A percentile compares a stretch with the other conserved stretches of the same genome.
Conservation (phyloP, 2,329 filamentous ascomycete species). For the Knoxdaviesia proteae region DNA sequence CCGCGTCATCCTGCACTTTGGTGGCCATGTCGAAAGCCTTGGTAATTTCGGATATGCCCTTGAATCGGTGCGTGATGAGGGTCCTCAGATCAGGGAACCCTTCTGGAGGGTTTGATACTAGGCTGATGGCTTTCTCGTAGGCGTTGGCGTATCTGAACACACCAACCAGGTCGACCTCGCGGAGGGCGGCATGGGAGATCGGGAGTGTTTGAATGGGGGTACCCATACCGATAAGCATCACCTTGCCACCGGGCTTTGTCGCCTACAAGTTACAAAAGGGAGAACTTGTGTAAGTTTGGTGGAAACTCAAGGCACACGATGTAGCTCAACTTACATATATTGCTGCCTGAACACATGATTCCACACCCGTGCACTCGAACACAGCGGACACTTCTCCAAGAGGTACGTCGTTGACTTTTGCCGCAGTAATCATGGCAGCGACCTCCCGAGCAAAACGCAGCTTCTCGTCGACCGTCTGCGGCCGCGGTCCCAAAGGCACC, state of each 20-base stretch:
- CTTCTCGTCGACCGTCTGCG: constrained; percentile 31
- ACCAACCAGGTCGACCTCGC: constrained; percentile 51
- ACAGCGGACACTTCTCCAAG: constrained; percentile 45
- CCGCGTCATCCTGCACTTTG: constrained; percentile 46
- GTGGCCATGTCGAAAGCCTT: constrained; percentile 55
- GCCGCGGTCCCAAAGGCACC: constrained; percentile 23
- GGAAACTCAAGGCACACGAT: neutral
- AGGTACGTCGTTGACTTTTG: constrained; percentile 17
- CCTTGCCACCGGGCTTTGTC: constrained; percentile 44
- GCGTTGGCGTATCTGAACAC: constrained; percentile 60
- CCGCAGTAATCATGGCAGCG: constrained; percentile 20
- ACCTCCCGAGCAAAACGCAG: constrained; percentile 26
- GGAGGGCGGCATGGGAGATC: constrained; percentile 44
- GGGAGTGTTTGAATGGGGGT: constrained; percentile 49
- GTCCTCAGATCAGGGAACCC: constrained; percentile 42
- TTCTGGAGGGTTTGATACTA: constrained; percentile 25
- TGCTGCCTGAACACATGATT: constrained; percentile 51
- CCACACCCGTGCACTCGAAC: constrained; percentile 64
- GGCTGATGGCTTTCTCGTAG: constrained; percentile 35
- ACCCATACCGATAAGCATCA: constrained; percentile 55
- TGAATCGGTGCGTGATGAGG: constrained; percentile 51
- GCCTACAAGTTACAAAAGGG: constrained; percentile 13
- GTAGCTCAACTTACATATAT: constrained; percentile 37
- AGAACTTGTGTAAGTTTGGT: neutral
- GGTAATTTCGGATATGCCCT: constrained; percentile 39